phyloP scores from a whole-genome alignment of 2,329 filamentous ascomycete genomes.

The Pestalotiopsis fici region DNA sequence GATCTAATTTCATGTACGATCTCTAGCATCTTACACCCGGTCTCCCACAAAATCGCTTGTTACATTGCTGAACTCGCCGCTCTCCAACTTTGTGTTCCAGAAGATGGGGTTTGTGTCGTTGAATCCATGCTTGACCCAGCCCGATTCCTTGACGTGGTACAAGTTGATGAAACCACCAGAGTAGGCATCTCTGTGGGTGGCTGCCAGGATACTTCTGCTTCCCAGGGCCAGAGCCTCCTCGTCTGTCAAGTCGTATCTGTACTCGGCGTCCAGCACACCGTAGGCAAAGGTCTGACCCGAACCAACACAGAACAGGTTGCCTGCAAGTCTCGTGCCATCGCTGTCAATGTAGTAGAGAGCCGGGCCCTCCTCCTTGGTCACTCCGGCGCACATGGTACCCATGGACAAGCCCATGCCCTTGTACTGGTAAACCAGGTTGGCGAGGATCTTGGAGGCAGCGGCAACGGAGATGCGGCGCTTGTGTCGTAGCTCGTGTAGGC shows the following conservation, averaged over 20 bases:
- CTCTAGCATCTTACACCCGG: constrained; percentile 9
- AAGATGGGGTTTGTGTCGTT: constrained; percentile 98
- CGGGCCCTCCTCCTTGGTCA: constrained; percentile 92
- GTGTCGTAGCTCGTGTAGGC: constrained; percentile 97
- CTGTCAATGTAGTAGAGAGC: constrained; percentile 99
- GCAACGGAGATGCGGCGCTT: constrained; percentile 98
- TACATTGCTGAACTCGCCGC: constrained; percentile 97
- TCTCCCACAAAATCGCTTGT: constrained; percentile 67
- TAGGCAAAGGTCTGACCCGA: constrained; percentile 99
- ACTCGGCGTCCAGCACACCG: constrained; percentile 94
- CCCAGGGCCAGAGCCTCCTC: constrained; percentile 92
- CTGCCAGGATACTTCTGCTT: constrained; percentile 88
- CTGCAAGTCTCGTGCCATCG: constrained; percentile 88
- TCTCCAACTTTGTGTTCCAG: constrained; percentile 98
- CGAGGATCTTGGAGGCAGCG: constrained; percentile 95
- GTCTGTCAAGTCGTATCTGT: constrained; percentile 82
- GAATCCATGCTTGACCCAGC: constrained; percentile 99
- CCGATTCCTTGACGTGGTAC: constrained; percentile 98
- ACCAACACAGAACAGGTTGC: constrained; percentile 97
- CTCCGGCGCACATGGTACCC: constrained; percentile 99
- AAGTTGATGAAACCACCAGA: constrained; percentile 98
- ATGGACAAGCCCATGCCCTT: constrained; percentile 98
- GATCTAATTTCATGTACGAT: not conserved
- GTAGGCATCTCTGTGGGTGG: constrained; percentile 97
- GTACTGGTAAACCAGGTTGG: constrained; percentile 97